Conservation (phyloP, 1,139 yeast genomes). For the Blastobotrys raffinosifermentans region DNA sequence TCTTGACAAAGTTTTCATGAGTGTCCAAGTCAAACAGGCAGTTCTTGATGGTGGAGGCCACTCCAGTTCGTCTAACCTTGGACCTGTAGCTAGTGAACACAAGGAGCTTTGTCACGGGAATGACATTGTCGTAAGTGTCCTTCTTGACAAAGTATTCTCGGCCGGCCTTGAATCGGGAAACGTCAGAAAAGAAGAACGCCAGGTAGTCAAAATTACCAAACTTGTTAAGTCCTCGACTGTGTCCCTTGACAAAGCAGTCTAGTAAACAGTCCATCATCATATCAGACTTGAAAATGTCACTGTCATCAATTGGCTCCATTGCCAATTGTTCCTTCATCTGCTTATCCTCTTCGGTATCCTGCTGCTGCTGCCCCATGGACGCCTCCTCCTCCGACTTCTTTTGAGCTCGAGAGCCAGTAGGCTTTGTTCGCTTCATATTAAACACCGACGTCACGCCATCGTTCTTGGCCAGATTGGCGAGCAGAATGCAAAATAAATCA, state of each 20-base stretch:
- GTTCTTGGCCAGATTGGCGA: constrained; percentile 79
- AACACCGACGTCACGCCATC: constrained; percentile 57
- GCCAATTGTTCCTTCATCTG: not conserved
- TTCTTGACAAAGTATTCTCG: constrained; percentile 67
- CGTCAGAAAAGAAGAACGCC: constrained; percentile 84
- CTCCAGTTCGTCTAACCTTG: constrained; percentile 82
- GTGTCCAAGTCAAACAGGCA: constrained; percentile 72
- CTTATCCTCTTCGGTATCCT: constrained; percentile 5
- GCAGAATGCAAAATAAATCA: constrained; percentile 75
- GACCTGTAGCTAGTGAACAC: constrained; percentile 81
- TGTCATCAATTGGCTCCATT: not conserved
- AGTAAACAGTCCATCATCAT: constrained; percentile 73
- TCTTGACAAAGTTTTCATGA: constrained; percentile 55
- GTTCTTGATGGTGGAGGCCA: constrained; percentile 88
- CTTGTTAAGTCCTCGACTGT: constrained; percentile 62
- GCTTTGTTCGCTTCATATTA: constrained; percentile 36
- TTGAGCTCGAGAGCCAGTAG: constrained; percentile 8
- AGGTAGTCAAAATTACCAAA: constrained; percentile 76
- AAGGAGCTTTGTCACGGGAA: constrained; percentile 72
- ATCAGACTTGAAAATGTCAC: constrained; percentile 36
- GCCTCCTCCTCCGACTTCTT: not conserved
- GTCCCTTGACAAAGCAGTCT: constrained; percentile 88
- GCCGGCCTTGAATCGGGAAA: constrained; percentile 68
- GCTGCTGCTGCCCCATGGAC: not conserved
- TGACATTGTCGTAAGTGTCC: constrained; percentile 68